phyloP scores from a whole-genome alignment of 2,329 filamentous ascomycete genomes.

The Hypocreales sp. region DNA sequence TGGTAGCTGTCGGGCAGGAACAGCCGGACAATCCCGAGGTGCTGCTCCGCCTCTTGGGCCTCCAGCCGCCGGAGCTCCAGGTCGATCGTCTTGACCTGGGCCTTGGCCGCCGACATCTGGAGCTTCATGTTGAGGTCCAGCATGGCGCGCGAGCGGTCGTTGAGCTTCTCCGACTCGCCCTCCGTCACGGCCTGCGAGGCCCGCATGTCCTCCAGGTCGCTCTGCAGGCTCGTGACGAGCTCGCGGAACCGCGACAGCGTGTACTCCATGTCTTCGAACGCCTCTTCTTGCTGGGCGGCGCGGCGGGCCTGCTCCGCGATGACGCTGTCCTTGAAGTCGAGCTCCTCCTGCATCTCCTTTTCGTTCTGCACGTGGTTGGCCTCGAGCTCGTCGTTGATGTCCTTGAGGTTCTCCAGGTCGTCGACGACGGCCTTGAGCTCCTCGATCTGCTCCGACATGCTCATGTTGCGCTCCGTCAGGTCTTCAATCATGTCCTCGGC shows the following conservation, averaged over 20 bases:
- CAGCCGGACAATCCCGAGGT: constrained; percentile 74
- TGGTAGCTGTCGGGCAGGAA: constrained; percentile 80
- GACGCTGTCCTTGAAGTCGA: constrained; percentile 74
- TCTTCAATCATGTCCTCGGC: constrained; percentile 92
- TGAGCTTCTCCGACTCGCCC: constrained; percentile 81
- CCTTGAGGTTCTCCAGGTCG: constrained; percentile 77
- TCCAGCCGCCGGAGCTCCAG: constrained; percentile 76
- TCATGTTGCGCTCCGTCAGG: constrained; percentile 74
- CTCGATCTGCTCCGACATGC: constrained; percentile 67
- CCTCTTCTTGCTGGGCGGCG: constrained; percentile 60
- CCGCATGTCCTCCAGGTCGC: constrained; percentile 79
- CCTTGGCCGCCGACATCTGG: constrained; percentile 77
- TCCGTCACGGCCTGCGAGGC: constrained; percentile 87
- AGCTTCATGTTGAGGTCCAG: constrained; percentile 94
- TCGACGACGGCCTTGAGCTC: constrained; percentile 70
- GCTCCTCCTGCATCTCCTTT: constrained; percentile 85
- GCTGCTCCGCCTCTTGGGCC: constrained; percentile 75
- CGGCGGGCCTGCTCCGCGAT: constrained; percentile 69
- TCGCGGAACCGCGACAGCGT: constrained; percentile 80
- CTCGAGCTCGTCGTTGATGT: constrained; percentile 89
- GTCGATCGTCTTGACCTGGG: constrained; percentile 88
- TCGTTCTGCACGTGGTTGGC: constrained; percentile 85
- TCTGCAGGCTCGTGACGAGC: constrained; percentile 71
- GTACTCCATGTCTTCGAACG: constrained; percentile 78
- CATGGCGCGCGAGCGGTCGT: constrained; percentile 78